phyloP scores from a whole-genome alignment of 345 rosid genomes.

The Trapa incisa region DNA sequence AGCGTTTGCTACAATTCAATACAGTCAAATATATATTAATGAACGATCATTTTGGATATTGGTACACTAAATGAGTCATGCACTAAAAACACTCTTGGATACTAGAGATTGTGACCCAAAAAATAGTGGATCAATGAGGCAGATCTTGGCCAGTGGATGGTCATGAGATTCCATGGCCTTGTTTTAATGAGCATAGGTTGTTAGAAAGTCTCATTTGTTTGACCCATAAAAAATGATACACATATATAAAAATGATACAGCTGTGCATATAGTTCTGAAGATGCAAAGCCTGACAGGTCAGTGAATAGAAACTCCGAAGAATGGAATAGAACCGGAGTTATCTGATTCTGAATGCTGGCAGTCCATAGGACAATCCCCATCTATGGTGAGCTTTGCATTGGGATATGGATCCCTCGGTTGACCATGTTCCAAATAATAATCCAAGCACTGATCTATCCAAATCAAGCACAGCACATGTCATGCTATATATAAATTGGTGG shows the following conservation, averaged over 20 bases:
- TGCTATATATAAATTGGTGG: too few relatives aligned
- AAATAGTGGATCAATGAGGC: background rate
- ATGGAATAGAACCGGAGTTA: constrained; percentile 85
- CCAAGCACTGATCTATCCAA: background rate
- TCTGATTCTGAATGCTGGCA: constrained; percentile 32
- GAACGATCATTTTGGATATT: too few relatives aligned
- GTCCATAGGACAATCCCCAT: constrained; percentile 4
- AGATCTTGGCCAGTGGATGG: background rate
- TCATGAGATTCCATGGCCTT: constrained; percentile 3
- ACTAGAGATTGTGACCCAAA: too few relatives aligned
- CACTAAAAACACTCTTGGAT: too few relatives aligned
- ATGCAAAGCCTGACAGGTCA: constrained; percentile 33
- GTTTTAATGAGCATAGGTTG: background rate
- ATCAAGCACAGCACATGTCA: too few relatives aligned
- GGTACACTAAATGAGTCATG: too few relatives aligned
- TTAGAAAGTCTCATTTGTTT: background rate
- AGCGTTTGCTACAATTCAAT: too few relatives aligned
- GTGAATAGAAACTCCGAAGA: constrained; percentile 89
- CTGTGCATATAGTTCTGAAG: background rate
- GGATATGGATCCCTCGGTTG: constrained; percentile 7
- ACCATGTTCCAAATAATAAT: constrained; percentile 6
- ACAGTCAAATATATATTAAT: too few relatives aligned
- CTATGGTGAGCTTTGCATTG: background rate
- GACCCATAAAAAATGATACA: constrained; percentile 5
- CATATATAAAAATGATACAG: too few relatives aligned